phyloP scores from a whole-genome alignment of 176 grass and related monocot species.

The Cymbopogon citratus region DNA sequence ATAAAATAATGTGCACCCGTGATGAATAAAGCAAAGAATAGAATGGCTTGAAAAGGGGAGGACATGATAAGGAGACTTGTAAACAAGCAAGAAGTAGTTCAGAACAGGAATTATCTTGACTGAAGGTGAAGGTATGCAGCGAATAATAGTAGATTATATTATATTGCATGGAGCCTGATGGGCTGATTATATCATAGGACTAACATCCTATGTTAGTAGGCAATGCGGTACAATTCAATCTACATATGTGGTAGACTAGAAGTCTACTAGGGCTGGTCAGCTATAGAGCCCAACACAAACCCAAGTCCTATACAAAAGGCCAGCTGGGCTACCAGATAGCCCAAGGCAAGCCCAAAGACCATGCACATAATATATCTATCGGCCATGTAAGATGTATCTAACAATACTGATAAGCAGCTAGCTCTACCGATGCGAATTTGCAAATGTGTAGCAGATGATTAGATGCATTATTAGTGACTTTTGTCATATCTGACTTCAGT shows the following conservation, averaged over 20 bases:
- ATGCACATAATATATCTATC: background rate
- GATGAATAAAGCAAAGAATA: background rate
- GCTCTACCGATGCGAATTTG: background rate
- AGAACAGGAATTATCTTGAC: background rate
- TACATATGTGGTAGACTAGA: no score
- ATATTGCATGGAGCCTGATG: no score
- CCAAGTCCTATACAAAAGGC: no score
- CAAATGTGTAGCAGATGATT: background rate
- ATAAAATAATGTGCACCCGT: background rate
- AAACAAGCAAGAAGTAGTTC: background rate
- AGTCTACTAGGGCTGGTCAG: no score
- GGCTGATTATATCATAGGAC: no score
- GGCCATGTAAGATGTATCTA: background rate
- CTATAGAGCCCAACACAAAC: no score
- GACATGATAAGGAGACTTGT: conserved; percentile 6
- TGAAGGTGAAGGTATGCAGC: no score
- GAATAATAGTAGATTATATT: no score
- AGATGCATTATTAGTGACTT: background rate
- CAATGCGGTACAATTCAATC: no score
- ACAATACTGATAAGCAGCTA: background rate
- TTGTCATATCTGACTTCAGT: background rate
- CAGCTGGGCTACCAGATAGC: no score
- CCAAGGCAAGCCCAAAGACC: no score
- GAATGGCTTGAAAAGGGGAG: background rate
- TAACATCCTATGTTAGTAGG: no score